These are phyloP conservation scores for Phytophthora fragariae DNA, from an alignment of 352 stramenopile genomes.

Conservation along the genomic window DNA sequence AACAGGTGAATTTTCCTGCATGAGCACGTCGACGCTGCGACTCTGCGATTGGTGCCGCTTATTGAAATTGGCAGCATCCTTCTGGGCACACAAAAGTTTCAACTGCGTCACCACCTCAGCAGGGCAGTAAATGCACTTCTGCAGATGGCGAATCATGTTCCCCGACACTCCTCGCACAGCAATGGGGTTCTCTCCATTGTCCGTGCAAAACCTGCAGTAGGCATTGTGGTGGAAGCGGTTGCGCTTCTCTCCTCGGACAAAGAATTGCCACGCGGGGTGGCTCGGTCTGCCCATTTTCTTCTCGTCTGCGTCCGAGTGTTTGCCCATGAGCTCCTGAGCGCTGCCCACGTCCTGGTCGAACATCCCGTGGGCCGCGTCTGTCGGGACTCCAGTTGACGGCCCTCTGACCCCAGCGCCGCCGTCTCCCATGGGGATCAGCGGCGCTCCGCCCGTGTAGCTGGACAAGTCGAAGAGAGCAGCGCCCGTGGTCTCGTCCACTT, in stretches of 20 bases:
- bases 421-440: slow-evolving; percentile 40
- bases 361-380: slow-evolving; percentile 13
- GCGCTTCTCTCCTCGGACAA: slow-evolving; percentile 77
- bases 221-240: slow-evolving; percentile 88
- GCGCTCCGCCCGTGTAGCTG: slow-evolving; percentile 56
- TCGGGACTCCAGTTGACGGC: background rate
- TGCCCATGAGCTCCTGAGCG: slow-evolving; percentile 27
- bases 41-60: slow-evolving; percentile 64
- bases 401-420: background rate
- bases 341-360: slow-evolving; percentile 27
- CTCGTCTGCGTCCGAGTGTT: slow-evolving; percentile 48
- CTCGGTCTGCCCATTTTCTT: slow-evolving; percentile 78
- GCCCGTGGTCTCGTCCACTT: slow-evolving; percentile 30
- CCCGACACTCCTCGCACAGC: slow-evolving; percentile 73
- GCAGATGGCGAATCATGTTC: slow-evolving; percentile 87
- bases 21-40: slow-evolving; percentile 46
- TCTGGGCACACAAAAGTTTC: slow-evolving; percentile 71
- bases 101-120: slow-evolving; percentile 73
- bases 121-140: slow-evolving; percentile 83
- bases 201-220: slow-evolving; percentile 75
- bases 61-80: slow-evolving; percentile 76
- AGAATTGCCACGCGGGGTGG: slow-evolving; percentile 83
- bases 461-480: slow-evolving; percentile 54
- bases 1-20: slow-evolving; percentile 38
- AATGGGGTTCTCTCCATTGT: slow-evolving; percentile 56